Percentiles rank a stretch among this genome's conserved stretches.
Evolutionary conservation across 2,329 filamentous ascomycete genomes (phyloP).

Genomic region (Claviceps sp.): DNA sequence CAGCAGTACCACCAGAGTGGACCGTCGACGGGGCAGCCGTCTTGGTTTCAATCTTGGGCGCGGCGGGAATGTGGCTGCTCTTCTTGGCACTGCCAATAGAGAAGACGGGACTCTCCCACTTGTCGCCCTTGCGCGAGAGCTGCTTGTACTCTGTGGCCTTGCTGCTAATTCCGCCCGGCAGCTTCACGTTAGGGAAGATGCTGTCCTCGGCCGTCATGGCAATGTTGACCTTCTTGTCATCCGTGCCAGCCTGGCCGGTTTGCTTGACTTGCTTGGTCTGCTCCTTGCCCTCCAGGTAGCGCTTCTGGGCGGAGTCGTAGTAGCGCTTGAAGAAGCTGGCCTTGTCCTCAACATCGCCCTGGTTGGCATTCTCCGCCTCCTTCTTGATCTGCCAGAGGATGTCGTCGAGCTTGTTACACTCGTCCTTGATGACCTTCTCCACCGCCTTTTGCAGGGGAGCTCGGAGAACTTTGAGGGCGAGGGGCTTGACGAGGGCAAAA

Average conservation of each 20-base stretch:
- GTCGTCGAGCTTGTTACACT: constrained; percentile 61
- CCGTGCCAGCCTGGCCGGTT: constrained; percentile 42
- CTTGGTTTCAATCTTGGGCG: constrained; percentile 38
- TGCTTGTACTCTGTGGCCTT: constrained; percentile 93
- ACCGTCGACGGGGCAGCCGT: constrained; percentile 8
- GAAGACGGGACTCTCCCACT: constrained; percentile 93
- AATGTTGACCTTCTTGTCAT: constrained; percentile 51
- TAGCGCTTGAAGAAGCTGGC: constrained; percentile 84
- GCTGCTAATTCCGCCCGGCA: constrained; percentile 72
- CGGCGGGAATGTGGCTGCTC: constrained; percentile 56
- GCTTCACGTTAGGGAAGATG: constrained; percentile 72
- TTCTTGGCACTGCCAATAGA: constrained; percentile 65
- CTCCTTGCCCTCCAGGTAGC: constrained; percentile 61
- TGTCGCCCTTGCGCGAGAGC: constrained; percentile 73
- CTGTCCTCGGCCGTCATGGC: constrained; percentile 61
- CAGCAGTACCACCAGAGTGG: too few relatives aligned
- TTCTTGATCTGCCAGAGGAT: constrained; percentile 65
- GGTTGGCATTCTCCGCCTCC: constrained; percentile 62
- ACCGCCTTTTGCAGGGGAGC: constrained; percentile 76
- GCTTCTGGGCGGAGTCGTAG: constrained; percentile 58
- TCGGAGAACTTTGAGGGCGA: constrained; percentile 71
- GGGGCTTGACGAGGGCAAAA: constrained; percentile 73
- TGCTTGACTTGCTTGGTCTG: constrained; percentile 46
- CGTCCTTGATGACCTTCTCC: constrained; percentile 79
- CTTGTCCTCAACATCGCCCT: constrained; percentile 55